A percentile compares a stretch with the other conserved stretches of the same genome.
Conservation (phyloP, 768 basidiomycete genomes). For the Flagelloscypha sp. region DNA sequence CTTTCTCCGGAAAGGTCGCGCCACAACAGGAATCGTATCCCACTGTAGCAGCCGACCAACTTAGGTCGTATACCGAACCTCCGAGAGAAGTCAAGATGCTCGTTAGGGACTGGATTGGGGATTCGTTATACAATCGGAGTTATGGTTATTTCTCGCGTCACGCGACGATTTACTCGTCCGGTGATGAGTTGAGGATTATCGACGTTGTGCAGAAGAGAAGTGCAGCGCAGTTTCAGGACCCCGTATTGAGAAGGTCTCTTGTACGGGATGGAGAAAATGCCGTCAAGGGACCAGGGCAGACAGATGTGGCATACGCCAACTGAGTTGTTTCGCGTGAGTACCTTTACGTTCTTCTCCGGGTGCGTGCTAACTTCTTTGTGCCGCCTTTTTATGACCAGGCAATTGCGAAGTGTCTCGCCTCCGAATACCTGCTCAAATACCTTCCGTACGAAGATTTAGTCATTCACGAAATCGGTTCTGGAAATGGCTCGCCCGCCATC, state of each 20-base stretch:
- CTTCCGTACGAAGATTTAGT: conserved; percentile 95
- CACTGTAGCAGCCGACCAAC: conserved; percentile 64
- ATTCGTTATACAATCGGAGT: conserved; percentile 91
- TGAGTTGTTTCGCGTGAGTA: conserved; percentile 86
- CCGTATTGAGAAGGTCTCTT: conserved; percentile 73
- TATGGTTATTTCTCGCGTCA: conserved; percentile 97
- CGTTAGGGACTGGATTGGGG: conserved; percentile 92
- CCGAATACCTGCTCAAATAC: conserved; percentile 88
- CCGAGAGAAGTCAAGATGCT: conserved; percentile 88
- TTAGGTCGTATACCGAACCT: conserved; percentile 48
- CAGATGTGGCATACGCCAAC: conserved; percentile 99
- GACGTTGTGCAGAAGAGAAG: conserved; percentile 64
- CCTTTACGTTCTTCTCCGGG: conserved; percentile 2
- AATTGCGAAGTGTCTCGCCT: conserved; percentile 80
- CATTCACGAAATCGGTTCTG: conserved; percentile 96
- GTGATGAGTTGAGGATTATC: conserved; percentile 48
- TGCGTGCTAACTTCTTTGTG: background rate
- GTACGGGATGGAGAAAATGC: conserved; percentile 56
- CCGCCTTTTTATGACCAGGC: conserved; percentile 95
- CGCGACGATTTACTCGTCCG: conserved; percentile 77
- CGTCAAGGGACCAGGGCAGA: conserved; percentile 60
- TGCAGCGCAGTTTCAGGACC: conserved; percentile 69
- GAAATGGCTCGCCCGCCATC: conserved; percentile 89
- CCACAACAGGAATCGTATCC: too few species aligned
- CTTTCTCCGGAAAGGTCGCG: conserved; percentile 51